These are phyloP conservation scores for Ganoderma resinaceum DNA, from an alignment of 1,284 basidiomycete species.

Conservation along the genomic window DNA sequence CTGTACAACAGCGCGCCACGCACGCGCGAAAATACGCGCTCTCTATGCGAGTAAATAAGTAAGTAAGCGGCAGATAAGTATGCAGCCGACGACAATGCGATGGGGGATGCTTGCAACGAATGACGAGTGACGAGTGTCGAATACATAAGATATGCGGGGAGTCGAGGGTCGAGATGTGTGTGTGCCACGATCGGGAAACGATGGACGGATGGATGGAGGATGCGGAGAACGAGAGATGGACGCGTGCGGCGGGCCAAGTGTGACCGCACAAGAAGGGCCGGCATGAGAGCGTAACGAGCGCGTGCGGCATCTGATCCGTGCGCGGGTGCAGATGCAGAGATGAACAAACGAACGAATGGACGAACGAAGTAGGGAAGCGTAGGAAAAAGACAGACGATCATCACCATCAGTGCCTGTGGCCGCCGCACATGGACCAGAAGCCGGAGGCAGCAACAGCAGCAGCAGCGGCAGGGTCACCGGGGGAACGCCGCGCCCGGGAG, in stretches of 20 bases:
- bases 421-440: too few species aligned
- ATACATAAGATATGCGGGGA: constrained; percentile 3
- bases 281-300: not conserved
- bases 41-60: not conserved
- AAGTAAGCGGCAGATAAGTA: not conserved
- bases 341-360: not conserved
- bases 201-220: not conserved
- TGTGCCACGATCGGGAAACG: not conserved
- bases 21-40: not conserved
- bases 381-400: not conserved
- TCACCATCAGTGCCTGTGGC: not conserved
- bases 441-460: not conserved
- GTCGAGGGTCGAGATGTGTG: not conserved
- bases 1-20: constrained; percentile 1
- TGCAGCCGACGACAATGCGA: not conserved
- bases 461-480: not conserved
- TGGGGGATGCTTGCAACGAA: not conserved
- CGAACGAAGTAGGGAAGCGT: not conserved
- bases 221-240: not conserved
- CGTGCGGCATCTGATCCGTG: not conserved
- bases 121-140: not conserved
- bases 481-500: not conserved
- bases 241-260: not conserved
- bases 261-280: not conserved
- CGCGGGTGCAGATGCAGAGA: not conserved